Percentiles rank a stretch among this genome's conserved stretches.
phyloP scores from a whole-genome alignment of 1,284 basidiomycete genomes.

The Fomitopsis betulina region DNA sequence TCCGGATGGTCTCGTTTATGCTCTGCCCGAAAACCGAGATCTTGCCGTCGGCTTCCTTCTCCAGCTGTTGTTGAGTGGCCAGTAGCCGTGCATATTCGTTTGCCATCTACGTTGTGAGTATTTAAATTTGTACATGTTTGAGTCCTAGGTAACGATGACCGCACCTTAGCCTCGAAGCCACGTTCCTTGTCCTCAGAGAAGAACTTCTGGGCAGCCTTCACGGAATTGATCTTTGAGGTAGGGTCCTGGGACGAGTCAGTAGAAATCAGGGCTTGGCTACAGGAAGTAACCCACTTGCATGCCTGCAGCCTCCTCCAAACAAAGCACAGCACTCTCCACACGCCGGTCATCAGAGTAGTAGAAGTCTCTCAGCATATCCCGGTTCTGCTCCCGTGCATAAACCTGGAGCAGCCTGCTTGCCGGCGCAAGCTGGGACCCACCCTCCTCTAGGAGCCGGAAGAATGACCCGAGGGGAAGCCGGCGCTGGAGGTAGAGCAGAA shows the following conservation, averaged over 20 bases:
- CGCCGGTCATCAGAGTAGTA: slow-evolving; percentile 98
- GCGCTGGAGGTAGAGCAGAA: slow-evolving; percentile 81
- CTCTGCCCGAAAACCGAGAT: slow-evolving; percentile 76
- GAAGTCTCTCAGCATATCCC: slow-evolving; percentile 91
- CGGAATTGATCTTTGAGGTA: slow-evolving; percentile 60
- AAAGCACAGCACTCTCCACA: slow-evolving; percentile 85
- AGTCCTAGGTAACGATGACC: neutral
- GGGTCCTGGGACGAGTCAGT: slow-evolving; percentile 50
- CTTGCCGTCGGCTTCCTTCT: slow-evolving; percentile 80
- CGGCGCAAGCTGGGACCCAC: slow-evolving; percentile 65
- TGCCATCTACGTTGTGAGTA: slow-evolving; percentile 65
- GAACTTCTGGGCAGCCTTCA: slow-evolving; percentile 86
- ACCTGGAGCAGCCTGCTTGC: slow-evolving; percentile 80
- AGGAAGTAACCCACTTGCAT: slow-evolving; percentile 43
- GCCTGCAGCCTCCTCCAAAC: slow-evolving; percentile 74
- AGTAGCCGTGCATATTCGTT: slow-evolving; percentile 83
- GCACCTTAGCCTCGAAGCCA: slow-evolving; percentile 85
- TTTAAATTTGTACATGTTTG: neutral
- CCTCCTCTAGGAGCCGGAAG: slow-evolving; percentile 92
- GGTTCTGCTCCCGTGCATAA: slow-evolving; percentile 86
- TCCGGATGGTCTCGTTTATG: slow-evolving; percentile 79
- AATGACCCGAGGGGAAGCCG: slow-evolving; percentile 87
- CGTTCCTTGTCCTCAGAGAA: slow-evolving; percentile 94
- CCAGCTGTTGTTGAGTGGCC: slow-evolving; percentile 78
- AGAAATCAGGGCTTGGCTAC: neutral